Percentiles rank a stretch among this genome's conserved stretches.
These are phyloP conservation scores for Chloromonas sp. DNA, from an alignment of 163 green algal species.

Conservation along the genomic window DNA sequence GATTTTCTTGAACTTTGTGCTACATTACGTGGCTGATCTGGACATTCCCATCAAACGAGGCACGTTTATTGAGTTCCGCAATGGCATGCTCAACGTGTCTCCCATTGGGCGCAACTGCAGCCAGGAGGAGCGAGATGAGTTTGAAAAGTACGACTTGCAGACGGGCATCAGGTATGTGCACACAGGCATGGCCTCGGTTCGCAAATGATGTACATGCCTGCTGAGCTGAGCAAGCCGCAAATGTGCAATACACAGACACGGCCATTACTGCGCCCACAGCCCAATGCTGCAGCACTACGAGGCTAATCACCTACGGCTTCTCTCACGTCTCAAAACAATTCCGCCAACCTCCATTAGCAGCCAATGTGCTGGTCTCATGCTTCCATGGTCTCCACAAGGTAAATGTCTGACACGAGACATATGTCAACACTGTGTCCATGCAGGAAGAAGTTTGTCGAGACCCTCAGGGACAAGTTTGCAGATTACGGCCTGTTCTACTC, in stretches of 20 bases:
- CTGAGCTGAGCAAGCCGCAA: too few species aligned
- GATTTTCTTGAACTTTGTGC: slow-evolving; percentile 92
- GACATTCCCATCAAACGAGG: slow-evolving; percentile 98
- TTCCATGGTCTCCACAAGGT: too few species aligned
- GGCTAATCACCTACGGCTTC: too few species aligned
- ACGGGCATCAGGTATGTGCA: slow-evolving; percentile 55
- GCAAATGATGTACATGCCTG: neutral
- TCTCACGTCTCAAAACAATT: too few species aligned
- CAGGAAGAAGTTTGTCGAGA: slow-evolving; percentile 83
- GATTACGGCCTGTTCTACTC: slow-evolving; percentile 87
- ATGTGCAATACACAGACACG: too few species aligned
- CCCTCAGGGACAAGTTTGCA: slow-evolving; percentile 82
- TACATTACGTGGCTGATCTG: slow-evolving; percentile 87
- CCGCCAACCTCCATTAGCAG: too few species aligned
- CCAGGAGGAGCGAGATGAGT: slow-evolving; percentile 94
- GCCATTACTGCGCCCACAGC: too few species aligned
- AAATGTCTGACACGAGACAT: too few species aligned
- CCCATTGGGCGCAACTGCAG: slow-evolving; percentile 97
- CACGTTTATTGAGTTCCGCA: slow-evolving; percentile 99
- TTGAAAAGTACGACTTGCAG: slow-evolving; percentile 85
- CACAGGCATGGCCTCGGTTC: neutral
- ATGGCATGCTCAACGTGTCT: slow-evolving; percentile 98
- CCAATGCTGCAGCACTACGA: too few species aligned
- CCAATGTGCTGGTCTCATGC: too few species aligned
- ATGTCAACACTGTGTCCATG: neutral